Conservation (phyloP, 306 rosid genomes). For the Dryas alaskensis region DNA sequence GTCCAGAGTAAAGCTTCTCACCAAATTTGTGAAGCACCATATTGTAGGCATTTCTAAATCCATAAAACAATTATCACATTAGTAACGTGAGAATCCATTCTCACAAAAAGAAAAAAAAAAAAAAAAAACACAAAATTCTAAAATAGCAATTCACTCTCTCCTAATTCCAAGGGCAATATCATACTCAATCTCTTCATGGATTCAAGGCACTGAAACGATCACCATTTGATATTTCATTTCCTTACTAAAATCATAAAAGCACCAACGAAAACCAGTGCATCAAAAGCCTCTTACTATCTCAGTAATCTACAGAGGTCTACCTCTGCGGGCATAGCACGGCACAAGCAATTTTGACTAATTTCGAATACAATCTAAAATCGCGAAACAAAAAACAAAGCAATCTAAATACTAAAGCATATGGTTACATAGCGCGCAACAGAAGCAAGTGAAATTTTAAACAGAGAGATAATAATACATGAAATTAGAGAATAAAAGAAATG, state of each 20-base stretch:
- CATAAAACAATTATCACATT: constrained; percentile 25
- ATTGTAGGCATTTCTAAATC: constrained; percentile 83
- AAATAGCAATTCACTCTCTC: neutral
- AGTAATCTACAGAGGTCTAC: neutral
- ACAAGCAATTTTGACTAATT: neutral
- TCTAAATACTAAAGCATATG: neutral
- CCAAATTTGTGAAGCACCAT: constrained; percentile 98
- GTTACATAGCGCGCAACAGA: neutral
- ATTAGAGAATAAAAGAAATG: neutral
- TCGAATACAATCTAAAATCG: neutral
- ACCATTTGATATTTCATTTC: neutral
- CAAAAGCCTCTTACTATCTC: neutral
- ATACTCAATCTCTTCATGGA: neutral
- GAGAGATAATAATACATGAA: constrained; percentile 2
- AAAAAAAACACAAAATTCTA: neutral
- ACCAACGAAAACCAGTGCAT: neutral
- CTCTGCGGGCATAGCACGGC: neutral
- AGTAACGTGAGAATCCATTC: constrained; percentile 10
- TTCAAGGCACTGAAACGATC: neutral
- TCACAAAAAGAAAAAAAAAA: neutral
- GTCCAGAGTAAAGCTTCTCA: constrained; percentile 78
- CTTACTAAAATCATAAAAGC: neutral
- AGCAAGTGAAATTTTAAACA: neutral
- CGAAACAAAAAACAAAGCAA: neutral
- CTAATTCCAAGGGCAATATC: neutral